Conservation (phyloP, 176 grass and related monocot genomes). For the Dendrocalamus sinicus region DNA sequence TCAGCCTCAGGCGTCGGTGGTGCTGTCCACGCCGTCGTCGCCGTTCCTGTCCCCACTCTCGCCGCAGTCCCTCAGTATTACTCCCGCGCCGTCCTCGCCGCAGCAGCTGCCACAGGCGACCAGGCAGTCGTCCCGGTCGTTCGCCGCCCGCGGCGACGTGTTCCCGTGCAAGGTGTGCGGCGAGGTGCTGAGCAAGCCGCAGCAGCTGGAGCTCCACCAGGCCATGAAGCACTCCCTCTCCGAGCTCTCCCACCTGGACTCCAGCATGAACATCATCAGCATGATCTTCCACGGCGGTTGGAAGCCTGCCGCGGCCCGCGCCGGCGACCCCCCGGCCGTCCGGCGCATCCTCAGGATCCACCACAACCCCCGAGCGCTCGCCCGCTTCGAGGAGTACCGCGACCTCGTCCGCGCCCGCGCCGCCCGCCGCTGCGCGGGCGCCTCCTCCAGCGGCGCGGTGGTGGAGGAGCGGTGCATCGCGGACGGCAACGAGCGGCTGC, state of each 20-base stretch:
- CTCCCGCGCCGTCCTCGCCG: slow-evolving; percentile 29
- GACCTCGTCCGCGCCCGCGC: slow-evolving; percentile 72
- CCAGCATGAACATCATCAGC: slow-evolving; percentile 74
- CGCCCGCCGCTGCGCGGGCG: slow-evolving; percentile 25
- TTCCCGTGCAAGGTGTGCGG: slow-evolving; percentile 79
- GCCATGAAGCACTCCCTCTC: slow-evolving; percentile 72
- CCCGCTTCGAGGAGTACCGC: slow-evolving; percentile 86
- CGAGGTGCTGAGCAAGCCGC: slow-evolving; percentile 69
- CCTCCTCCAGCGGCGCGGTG: background rate
- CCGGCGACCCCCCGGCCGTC: slow-evolving; percentile 31
- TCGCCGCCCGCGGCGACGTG: slow-evolving; percentile 53
- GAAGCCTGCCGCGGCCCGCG: slow-evolving; percentile 21
- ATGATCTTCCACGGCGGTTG: slow-evolving; percentile 89
- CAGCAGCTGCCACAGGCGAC: slow-evolving; percentile 13
- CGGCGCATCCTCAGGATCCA: slow-evolving; percentile 80
- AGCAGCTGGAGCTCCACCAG: slow-evolving; percentile 83
- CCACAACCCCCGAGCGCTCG: slow-evolving; percentile 61
- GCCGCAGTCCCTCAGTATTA: slow-evolving; percentile 34
- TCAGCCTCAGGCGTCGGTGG: slow-evolving; percentile 34
- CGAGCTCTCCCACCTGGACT: slow-evolving; percentile 69
- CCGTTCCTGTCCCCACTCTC: slow-evolving; percentile 49
- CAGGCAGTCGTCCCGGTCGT: slow-evolving; percentile 54
- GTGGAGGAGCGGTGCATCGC: slow-evolving; percentile 79
- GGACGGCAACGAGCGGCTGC: slow-evolving; percentile 90
- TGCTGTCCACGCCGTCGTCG: slow-evolving; percentile 53